Base-by-base conservation (phyloP, 2,329 filamentous ascomycete species). In the Lasiodiplodia theobromae region DNA sequence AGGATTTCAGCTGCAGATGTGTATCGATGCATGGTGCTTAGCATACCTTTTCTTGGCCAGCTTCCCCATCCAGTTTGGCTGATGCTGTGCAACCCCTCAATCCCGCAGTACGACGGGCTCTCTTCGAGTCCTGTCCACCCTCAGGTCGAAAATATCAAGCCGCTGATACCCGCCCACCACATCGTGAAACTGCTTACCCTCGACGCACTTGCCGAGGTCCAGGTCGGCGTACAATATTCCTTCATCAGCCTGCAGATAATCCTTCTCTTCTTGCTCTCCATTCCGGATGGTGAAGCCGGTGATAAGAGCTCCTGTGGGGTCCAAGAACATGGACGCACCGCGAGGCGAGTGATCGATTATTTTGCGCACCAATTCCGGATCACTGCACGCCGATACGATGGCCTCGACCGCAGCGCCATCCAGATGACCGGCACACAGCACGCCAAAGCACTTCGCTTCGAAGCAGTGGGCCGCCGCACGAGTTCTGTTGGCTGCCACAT, bases 151-250 rank as follows among this genome's bases (percentile, higher is more conserved):
- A 1, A 88, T 77, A 72, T 88, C 85, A 3, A 85, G 73, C 2
- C 86, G 76, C 73, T 88, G 86, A 74, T 88, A 87, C 0, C 85
- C 85, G 0, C 86, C 86, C 1, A 85, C 84, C 2, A 86, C 80
- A 74, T 88, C 86, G 69, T 87, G 86, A 69, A 84, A 87, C 72
- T 87, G 86, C 71, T 88, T 88, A 0, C 83, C 83, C 70, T 88
- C 86, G 0, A 88, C 76, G 49, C 84, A 86, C 4, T 82, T 78
- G 0, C 79, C 77, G 4, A 87, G 69, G 71, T 87, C 77, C 69
- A 88, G 68, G 68, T 87, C 84, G 0, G 84, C 84, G 71, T 87
- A 87, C 8, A 86, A 57, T 7, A 88, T 82, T 0, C 79, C 85
- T 70, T 87, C 85, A 14, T 81, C 75, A 0, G 76, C 71, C 34